Evolutionary conservation across 2,329 filamentous ascomycete species (phyloP).

Genomic region (Aspergillus sp.): DNA sequence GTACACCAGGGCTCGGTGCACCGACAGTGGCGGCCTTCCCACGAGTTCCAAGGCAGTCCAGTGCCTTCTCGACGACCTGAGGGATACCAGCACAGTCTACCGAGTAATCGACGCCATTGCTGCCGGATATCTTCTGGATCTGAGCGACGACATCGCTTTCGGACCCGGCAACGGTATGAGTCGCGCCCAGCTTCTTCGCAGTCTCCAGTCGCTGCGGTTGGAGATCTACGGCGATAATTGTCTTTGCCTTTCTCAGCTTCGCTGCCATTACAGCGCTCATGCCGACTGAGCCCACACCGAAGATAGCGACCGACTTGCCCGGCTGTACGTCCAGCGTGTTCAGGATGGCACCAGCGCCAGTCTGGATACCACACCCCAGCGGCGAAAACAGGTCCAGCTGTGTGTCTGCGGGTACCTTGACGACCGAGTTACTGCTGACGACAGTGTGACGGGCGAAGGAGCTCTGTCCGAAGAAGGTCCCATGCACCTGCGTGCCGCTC

Average conservation of each 20-base stretch:
- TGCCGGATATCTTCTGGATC: constrained; percentile 7
- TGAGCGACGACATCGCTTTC: constrained; percentile 8
- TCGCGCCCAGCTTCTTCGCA: constrained; percentile 28
- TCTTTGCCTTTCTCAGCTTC: constrained; percentile 19
- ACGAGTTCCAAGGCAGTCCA: constrained; percentile 19
- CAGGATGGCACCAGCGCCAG: constrained; percentile 28
- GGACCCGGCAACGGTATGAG: constrained; percentile 20
- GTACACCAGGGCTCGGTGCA: constrained; percentile 14
- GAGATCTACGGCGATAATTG: constrained; percentile 29
- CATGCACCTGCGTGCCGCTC: constrained; percentile 12
- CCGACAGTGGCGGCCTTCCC: constrained; percentile 22
- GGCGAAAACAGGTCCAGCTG: constrained; percentile 18
- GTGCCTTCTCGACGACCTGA: constrained; percentile 17
- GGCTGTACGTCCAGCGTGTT: constrained; percentile 21
- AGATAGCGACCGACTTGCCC: constrained; percentile 25
- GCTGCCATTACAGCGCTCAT: constrained; percentile 34
- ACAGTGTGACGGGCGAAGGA: constrained; percentile 24
- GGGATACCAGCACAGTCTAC: constrained; percentile 23
- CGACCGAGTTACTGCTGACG: constrained; percentile 25
- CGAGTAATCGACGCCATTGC: constrained; percentile 14
- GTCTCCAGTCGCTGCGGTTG: constrained; percentile 19
- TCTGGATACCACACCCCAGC: constrained; percentile 34
- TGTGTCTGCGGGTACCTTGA: constrained; percentile 22
- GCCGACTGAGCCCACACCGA: constrained; percentile 34
- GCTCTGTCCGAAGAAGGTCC: constrained; percentile 41